Conservation (phyloP, 192 early-diverging fungal genomes). For the Anaeromyces robustus region DNA sequence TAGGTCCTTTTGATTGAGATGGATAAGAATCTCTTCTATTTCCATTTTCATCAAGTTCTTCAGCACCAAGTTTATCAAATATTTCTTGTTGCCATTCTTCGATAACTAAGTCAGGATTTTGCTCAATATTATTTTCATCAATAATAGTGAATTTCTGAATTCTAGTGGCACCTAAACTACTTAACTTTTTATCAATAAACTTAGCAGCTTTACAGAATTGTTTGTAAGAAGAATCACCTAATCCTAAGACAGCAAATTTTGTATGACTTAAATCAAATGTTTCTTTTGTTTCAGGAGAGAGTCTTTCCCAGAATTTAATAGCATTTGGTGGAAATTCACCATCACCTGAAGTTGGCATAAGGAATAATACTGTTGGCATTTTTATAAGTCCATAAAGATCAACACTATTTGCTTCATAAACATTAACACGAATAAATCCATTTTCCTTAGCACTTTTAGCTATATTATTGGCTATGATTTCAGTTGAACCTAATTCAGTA, state of each 20-base stretch:
- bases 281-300: conserved; percentile 40
- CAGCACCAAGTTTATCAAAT: not conserved
- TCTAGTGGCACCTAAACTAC: conserved; percentile 52
- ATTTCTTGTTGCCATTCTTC: not conserved
- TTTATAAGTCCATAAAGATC: conserved; percentile 60
- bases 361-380: conserved; percentile 63
- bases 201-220: conserved; percentile 87
- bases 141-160: conserved; percentile 57
- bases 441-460: conserved; percentile 64
- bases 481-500: conserved; percentile 81
- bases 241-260: conserved; percentile 65
- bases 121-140: conserved; percentile 84
- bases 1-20: not conserved
- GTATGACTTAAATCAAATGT: conserved; percentile 41
- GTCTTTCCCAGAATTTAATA: conserved; percentile 71
- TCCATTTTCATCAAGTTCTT: not conserved
- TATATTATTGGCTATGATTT: conserved; percentile 65
- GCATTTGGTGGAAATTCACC: conserved; percentile 88
- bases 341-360: conserved; percentile 84
- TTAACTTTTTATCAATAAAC: conserved; percentile 66
- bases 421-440: conserved; percentile 30
- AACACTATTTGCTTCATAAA: conserved; percentile 15
- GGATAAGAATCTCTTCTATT: not conserved
- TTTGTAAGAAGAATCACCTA: conserved; percentile 49
- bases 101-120: not conserved